Conservation (phyloP, 345 rosid species). For the Eucalyptus fibrosa region DNA sequence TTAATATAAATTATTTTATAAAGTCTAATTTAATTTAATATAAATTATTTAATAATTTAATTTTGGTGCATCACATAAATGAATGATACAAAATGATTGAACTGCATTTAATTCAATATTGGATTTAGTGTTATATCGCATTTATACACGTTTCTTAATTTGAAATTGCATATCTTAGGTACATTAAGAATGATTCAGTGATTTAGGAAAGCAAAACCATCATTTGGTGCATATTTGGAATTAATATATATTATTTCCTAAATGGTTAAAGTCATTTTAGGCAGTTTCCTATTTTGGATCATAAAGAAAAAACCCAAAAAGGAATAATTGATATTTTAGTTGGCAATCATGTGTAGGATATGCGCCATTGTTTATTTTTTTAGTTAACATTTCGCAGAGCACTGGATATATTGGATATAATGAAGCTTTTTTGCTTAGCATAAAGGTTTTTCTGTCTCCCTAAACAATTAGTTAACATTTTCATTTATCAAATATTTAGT, state of each 20-base stretch:
- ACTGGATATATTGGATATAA: no score
- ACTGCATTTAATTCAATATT: neutral
- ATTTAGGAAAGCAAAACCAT: neutral
- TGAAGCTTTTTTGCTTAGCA: neutral
- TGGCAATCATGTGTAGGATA: no score
- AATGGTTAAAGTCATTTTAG: neutral
- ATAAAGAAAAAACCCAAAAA: no score
- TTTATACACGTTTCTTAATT: no score
- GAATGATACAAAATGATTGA: neutral
- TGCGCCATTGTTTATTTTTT: no score
- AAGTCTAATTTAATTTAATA: neutral
- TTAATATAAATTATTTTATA: neutral
- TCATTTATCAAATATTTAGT: neutral
- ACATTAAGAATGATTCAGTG: neutral
- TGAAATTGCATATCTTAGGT: neutral
- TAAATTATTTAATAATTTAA: neutral
- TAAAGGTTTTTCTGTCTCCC: no score
- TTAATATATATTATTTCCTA: neutral
- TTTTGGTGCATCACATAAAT: neutral
- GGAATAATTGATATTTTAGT: no score
- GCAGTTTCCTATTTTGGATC: no score
- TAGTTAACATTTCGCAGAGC: no score
- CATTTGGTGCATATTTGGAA: neutral
- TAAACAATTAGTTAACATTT: no score
- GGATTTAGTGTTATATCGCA: neutral